Conservation (phyloP, 169 alveolate genomes). For the Eimeria praecox region DNA sequence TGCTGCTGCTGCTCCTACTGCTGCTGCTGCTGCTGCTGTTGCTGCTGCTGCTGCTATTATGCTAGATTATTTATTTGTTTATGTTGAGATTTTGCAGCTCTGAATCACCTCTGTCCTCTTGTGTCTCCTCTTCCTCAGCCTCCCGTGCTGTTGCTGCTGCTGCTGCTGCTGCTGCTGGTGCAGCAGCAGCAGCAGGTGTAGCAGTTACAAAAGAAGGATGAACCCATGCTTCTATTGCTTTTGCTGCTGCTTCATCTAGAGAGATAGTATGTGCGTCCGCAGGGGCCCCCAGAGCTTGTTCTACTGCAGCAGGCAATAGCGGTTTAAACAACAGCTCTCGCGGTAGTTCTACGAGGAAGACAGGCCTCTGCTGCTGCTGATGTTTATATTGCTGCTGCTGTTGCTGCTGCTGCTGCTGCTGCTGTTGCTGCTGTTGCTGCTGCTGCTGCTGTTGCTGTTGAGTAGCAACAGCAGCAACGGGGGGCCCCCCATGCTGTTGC, state of each 20-base stretch:
- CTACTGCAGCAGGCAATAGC: conserved; percentile 3
- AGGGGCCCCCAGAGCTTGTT: conserved; percentile 11
- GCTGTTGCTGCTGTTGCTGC: conserved; percentile 25
- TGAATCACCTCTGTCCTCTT: neutral
- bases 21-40: conserved; percentile 21
- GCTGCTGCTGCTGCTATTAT: neutral
- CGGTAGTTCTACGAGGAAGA: conserved; percentile 14
- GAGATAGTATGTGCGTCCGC: neutral
- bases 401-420: neutral
- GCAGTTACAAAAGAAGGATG: neutral
- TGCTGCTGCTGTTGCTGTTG: neutral
- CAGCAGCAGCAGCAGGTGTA: conserved; percentile 45
- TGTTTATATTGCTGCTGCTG: neutral
- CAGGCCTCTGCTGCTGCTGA: conserved; percentile 51
- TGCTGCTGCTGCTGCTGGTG: neutral
- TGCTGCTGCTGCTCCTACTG: neutral
- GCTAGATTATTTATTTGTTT: neutral
- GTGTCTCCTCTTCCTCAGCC: neutral
- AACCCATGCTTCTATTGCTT: conserved; percentile 15
- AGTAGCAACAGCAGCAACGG: neutral
- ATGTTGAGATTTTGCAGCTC: neutral
- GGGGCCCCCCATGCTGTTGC: neutral
- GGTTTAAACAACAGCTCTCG: conserved; percentile 43
- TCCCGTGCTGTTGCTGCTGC: neutral
- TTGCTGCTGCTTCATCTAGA: conserved; percentile 33